phyloP scores from a whole-genome alignment of 139 green algal genomes.

The Yamagishiella unicocca region DNA sequence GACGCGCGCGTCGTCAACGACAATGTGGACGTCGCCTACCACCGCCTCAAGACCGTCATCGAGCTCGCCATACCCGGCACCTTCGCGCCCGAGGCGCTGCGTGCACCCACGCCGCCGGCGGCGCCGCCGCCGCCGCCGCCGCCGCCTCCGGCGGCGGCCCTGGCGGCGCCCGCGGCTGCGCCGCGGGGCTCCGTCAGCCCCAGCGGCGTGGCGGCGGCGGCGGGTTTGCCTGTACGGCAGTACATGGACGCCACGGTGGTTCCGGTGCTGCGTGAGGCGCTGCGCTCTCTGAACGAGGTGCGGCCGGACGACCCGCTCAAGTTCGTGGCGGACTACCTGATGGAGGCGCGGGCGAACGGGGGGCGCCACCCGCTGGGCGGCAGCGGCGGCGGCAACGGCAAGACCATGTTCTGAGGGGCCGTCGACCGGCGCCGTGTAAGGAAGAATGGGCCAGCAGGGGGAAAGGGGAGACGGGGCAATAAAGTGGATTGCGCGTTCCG shows the following conservation, averaged over 20 bases:
- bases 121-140: neutral
- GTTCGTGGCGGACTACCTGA: constrained; percentile 71
- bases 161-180: neutral
- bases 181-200: neutral
- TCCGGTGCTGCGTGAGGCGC: constrained; percentile 68
- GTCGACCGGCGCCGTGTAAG: neutral
- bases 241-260: constrained; percentile 77
- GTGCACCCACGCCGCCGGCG: neutral
- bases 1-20: constrained; percentile 84
- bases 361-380: constrained; percentile 12
- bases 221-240: constrained; percentile 60
- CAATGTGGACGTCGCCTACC: constrained; percentile 72
- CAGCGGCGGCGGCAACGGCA: neutral
- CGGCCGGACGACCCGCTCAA: constrained; percentile 72
- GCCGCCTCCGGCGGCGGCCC: neutral
- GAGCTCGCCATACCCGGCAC: constrained; percentile 41
- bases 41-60: constrained; percentile 52
- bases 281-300: constrained; percentile 66
- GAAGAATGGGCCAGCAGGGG: no score
- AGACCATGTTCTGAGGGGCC: neutral
- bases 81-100: constrained; percentile 17
- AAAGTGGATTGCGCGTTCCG: no score
- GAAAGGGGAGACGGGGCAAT: no score
- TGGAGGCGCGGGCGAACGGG: constrained; percentile 41
- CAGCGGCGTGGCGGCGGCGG: neutral